Base-by-base conservation (phyloP, 148 eudicot species). In the Spergularia marina region DNA sequence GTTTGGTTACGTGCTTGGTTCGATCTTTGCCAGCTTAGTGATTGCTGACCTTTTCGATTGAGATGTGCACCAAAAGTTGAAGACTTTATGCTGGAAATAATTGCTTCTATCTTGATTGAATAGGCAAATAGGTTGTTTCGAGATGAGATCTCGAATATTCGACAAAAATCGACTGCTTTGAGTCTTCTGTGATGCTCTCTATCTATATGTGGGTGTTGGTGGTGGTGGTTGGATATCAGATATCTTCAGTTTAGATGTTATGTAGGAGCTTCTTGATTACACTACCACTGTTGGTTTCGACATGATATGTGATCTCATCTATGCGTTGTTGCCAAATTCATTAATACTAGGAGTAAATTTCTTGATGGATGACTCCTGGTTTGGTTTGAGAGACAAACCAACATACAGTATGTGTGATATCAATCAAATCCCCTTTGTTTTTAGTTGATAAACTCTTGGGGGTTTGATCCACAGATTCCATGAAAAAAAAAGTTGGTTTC, bases 381-480 rank as follows among this genome's bases (percentile, higher is more conserved):
- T 68, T 30, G 55, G 68, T 60, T 68, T 49, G 55, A 17, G 63
- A 63, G 77, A 53, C 77, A 36, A 36, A 67, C 14, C 23, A 20
- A 15, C 16, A 53, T 21, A n/a, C 17, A 5, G n/a, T 34, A 39
- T 55, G n/a, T 55, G n/a, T 57, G 52, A 10, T 65, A 51, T 65
- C 53, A 36, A 34, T 62, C 65, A 30, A n/a, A 9, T 12, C 0
- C 30, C 18, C 53, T 23, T 56, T 68, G 57, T 76, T 56, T 68
- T 56, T 23, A 14, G 13, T 15, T 10, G 20, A 56, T 68, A 23
- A 53, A 20, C 34, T 44, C 55, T 69, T 58, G 65, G 56, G 72
- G 56, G 40, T 63, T 63, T 63, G 76, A 61, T 52, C 59, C 47
- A 12, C 44, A 52, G 34, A 74, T 34, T 64, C 77, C 77, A 58